These are phyloP conservation scores for Cupressus sempervirens DNA, from an alignment of 75 land plant species.

Conservation along the genomic window DNA sequence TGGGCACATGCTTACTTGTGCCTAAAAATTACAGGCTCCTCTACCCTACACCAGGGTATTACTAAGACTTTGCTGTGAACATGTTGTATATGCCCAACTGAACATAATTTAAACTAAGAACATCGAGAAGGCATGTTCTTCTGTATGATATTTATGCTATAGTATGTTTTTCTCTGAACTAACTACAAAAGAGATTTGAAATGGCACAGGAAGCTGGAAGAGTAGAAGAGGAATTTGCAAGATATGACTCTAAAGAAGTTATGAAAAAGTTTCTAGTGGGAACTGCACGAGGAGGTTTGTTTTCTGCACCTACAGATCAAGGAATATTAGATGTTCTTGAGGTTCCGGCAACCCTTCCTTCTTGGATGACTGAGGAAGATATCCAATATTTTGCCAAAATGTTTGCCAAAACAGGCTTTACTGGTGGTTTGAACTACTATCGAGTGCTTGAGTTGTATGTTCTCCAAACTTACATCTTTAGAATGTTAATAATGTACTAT, in stretches of 20 bases:
- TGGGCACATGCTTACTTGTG: neutral
- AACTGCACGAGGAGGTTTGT: conserved; percentile 16
- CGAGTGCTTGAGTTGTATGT: conserved; percentile 47
- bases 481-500: neutral
- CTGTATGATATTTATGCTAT: neutral
- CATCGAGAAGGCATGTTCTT: neutral
- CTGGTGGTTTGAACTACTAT: conserved; percentile 59
- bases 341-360: conserved; percentile 39
- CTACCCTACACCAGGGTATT: too few relatives aligned
- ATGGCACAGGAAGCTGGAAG: conserved; percentile 42
- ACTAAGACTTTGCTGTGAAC: too few relatives aligned
- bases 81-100: too few relatives aligned
- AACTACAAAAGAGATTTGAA: neutral
- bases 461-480: neutral
- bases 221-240: conserved; percentile 55
- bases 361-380: conserved; percentile 79
- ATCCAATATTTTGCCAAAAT: conserved; percentile 48
- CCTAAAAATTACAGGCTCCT: neutral
- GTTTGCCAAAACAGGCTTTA: conserved; percentile 44
- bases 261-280: conserved; percentile 24
- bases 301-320: conserved; percentile 39
- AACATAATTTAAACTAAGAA: too few relatives aligned
- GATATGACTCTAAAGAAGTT: conserved; percentile 16
- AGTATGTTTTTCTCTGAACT: neutral
- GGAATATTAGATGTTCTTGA: conserved; percentile 27